Evolutionary conservation across 176 grass and related monocot species (phyloP).

Genomic region (Alloteropsis semialata): DNA sequence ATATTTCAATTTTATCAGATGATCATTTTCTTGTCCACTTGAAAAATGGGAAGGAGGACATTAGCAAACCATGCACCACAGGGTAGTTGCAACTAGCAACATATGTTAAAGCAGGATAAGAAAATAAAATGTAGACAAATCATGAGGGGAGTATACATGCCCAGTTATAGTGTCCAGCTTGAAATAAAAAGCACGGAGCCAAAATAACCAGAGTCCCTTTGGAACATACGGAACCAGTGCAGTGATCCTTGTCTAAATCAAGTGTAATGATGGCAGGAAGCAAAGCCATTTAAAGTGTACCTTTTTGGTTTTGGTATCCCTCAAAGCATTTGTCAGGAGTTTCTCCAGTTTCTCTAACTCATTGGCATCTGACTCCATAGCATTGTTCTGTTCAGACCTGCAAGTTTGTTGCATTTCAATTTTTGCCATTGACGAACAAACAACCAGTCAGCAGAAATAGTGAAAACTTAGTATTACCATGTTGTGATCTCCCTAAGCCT

Average conservation of each 20-base stretch:
- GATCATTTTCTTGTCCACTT: background rate
- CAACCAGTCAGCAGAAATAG: background rate
- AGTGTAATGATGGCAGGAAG: background rate
- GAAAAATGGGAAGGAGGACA: background rate
- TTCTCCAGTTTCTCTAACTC: conserved; percentile 52
- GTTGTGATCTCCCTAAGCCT: conserved; percentile 35
- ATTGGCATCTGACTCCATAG: conserved; percentile 37
- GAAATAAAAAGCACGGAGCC: background rate
- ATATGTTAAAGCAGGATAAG: background rate
- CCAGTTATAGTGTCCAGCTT: background rate
- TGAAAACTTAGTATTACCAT: conserved; percentile 40
- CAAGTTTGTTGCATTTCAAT: conserved; percentile 20
- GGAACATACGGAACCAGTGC: background rate
- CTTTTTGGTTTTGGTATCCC: conserved; percentile 46
- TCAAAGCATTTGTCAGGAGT: conserved; percentile 48
- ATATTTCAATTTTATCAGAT: background rate
- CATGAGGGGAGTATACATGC: background rate
- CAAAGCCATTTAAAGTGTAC: background rate
- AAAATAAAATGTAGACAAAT: background rate
- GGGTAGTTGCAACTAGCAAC: background rate
- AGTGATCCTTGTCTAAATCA: background rate
- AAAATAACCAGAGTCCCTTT: background rate
- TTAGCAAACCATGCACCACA: background rate
- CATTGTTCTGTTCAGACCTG: conserved; percentile 44
- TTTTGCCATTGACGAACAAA: background rate